Evolutionary conservation across 2,329 filamentous ascomycete genomes (phyloP).

Genomic region (Paraphoma sp.): DNA sequence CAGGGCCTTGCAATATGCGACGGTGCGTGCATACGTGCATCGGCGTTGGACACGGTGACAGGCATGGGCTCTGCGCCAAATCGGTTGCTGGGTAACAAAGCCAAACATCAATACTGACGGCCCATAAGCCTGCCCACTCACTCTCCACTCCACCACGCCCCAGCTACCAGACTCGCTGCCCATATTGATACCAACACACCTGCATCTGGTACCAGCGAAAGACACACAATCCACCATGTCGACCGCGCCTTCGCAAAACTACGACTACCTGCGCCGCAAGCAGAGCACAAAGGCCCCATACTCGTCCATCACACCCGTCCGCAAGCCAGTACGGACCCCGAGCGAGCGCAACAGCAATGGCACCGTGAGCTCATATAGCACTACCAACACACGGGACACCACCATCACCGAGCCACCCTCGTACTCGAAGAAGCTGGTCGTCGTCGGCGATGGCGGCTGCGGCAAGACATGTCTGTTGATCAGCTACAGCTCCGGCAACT

Average conservation of each 20-base stretch:
- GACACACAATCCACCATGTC: constrained; percentile 26
- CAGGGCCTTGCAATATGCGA: constrained; percentile 1
- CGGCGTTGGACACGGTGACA: background rate
- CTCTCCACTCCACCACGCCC: constrained; percentile 12
- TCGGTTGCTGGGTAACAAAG: constrained; percentile 22
- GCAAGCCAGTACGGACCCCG: constrained; percentile 58
- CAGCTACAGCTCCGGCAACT: constrained; percentile 98
- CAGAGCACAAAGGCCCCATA: constrained; percentile 54
- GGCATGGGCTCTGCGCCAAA: constrained; percentile 6
- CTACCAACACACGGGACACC: constrained; percentile 78
- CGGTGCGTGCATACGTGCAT: constrained; percentile 1
- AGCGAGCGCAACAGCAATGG: constrained; percentile 81
- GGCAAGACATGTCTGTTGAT: constrained; percentile 99
- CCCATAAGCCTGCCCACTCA: constrained; percentile 10
- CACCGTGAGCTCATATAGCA: constrained; percentile 85
- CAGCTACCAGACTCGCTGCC: constrained; percentile 20
- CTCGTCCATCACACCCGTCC: constrained; percentile 41
- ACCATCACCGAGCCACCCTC: constrained; percentile 88
- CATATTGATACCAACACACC: constrained; percentile 37
- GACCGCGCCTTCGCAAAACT: constrained; percentile 50
- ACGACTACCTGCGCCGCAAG: constrained; percentile 66
- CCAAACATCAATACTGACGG: constrained; percentile 9
- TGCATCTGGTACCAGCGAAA: constrained; percentile 9
- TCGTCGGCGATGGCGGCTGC: constrained; percentile 96
- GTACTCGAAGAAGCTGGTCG: constrained; percentile 99